phyloP scores from a whole-genome alignment of 2,329 filamentous ascomycete genomes.

The Pezicula carpinea region DNA sequence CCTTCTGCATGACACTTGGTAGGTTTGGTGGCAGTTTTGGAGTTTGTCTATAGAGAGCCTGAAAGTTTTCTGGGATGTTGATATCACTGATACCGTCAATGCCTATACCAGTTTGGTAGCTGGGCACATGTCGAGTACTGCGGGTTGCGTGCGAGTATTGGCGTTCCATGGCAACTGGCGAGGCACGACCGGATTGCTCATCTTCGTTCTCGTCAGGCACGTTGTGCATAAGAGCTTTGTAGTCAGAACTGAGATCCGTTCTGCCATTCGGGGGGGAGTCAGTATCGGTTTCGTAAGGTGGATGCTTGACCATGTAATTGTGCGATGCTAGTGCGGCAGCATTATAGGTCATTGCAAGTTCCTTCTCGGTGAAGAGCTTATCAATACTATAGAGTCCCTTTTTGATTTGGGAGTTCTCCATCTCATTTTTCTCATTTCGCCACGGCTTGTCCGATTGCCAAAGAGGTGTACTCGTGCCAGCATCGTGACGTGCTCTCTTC shows the following conservation, averaged over 20 bases:
- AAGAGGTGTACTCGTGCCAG: conserved; percentile 53
- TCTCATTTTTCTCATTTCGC: conserved; percentile 36
- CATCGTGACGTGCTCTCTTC: conserved; percentile 39
- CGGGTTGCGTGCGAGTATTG: conserved; percentile 60
- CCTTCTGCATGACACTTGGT: conserved; percentile 18
- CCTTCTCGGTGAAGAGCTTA: conserved; percentile 67
- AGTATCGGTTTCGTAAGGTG: conserved; percentile 17
- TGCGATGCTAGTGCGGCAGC: conserved; percentile 57
- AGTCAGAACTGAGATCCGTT: conserved; percentile 33
- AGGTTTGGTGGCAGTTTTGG: conserved; percentile 27
- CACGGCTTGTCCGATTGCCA: conserved; percentile 54
- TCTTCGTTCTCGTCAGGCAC: conserved; percentile 47
- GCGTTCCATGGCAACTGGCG: conserved; percentile 54
- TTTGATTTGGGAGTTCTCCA: conserved; percentile 46
- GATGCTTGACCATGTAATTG: conserved; percentile 54
- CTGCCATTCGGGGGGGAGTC: conserved; percentile 39
- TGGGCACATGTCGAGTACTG: conserved; percentile 51
- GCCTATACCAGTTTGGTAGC: conserved; percentile 51
- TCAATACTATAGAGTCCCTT: conserved; percentile 60
- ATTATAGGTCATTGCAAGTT: conserved; percentile 62
- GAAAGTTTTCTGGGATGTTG: conserved; percentile 51
- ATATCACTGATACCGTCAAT: conserved; percentile 57
- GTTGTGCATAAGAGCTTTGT: conserved; percentile 39
- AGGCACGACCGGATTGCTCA: conserved; percentile 42
- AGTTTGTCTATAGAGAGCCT: conserved; percentile 23